Evolutionary conservation across 345 rosid genomes (phyloP), one percentile per base, ranked within the genome.

Genomic region (Corymbia maculata): DNA sequence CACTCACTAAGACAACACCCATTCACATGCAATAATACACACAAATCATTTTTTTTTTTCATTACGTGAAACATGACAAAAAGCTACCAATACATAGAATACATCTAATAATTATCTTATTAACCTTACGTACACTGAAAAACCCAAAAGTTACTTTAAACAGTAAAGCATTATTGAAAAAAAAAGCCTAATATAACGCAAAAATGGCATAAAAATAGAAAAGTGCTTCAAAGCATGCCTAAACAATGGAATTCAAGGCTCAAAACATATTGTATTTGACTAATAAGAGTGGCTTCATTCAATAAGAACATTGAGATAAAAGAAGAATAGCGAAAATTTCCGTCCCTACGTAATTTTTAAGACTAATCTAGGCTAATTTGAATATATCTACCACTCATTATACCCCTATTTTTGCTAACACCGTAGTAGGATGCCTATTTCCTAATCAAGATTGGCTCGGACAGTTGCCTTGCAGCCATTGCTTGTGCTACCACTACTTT

Each of bases 381-480:
- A 57, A 57, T 57, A 57, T 6, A 57, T 7, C 64, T 22, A 57
- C 64, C 64, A 9, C 61, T 57, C 9, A 24, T 57, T 8, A 57
- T 57, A 57, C 64, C 21, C 12, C 22, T 3, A 0, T 57, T 57
- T 57, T 57, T 57, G 64, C 28, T 57, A 9, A 22, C 28, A 57
- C 28, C 28, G 0, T 57, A 8, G 64, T 28, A 0, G 13, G 13
- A 57, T 57, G 28, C 28, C n/a, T 19, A 2, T 57, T 2, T 57
- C 28, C 9, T 22, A 28, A 57, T 57, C 12, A 53, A 53, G 57
- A 1, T 53, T 53, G 57, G 57, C 57, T 53, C 9, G 24, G 2
- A 53, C 9, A 57, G 64, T 9, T 24, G 64, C 28, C 22, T 24
- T 24, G 64, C 3, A 0, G n/a, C 64, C 6, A 22, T 22, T 57